phyloP scores from a whole-genome alignment of 2,329 filamentous ascomycete species.

The Cladosporium sp. region DNA sequence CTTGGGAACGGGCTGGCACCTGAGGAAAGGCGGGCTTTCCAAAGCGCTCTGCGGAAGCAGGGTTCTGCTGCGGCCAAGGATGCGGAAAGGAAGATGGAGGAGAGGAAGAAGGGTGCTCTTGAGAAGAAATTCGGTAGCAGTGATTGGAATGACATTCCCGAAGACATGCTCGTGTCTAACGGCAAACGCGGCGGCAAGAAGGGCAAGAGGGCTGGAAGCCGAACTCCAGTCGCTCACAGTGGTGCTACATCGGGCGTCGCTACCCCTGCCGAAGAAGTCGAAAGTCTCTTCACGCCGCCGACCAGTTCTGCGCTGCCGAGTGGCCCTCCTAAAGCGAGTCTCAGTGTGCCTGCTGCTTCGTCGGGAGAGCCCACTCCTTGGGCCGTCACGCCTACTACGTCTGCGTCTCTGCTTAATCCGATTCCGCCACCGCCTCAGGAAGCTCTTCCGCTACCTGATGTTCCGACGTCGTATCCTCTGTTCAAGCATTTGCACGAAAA shows the following conservation, averaged over 20 bases:
- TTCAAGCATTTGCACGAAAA: conserved; percentile 76
- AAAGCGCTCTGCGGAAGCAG: conserved; percentile 57
- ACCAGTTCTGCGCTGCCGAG: conserved; percentile 22
- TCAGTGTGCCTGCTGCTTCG: conserved; percentile 22
- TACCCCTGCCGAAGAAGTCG: conserved; percentile 28
- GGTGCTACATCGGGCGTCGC: conserved; percentile 15
- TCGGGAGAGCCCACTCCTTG: conserved; percentile 24
- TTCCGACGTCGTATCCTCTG: conserved; percentile 66
- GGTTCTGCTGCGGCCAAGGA: conserved; percentile 52
- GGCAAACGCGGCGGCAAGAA: conserved; percentile 22
- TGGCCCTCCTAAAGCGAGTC: conserved; percentile 1
- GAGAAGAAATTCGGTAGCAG: conserved; percentile 47
- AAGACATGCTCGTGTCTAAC: conserved; percentile 35
- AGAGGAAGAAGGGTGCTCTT: conserved; percentile 51
- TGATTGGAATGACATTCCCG: conserved; percentile 39
- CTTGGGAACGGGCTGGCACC: conserved; percentile 50
- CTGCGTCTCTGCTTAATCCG: conserved; percentile 44
- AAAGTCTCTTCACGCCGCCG: conserved; percentile 32
- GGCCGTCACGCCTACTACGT: conserved; percentile 52
- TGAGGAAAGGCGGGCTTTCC: conserved; percentile 62
- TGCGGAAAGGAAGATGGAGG: conserved; percentile 50
- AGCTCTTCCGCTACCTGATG: conserved; percentile 35
- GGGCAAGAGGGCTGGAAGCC: conserved; percentile 22
- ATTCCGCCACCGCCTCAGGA: conserved; percentile 17
- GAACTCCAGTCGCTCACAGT: conserved; percentile 16